Conservation (phyloP, 2,329 filamentous ascomycete species). For the Drechmeria coniospora region DNA sequence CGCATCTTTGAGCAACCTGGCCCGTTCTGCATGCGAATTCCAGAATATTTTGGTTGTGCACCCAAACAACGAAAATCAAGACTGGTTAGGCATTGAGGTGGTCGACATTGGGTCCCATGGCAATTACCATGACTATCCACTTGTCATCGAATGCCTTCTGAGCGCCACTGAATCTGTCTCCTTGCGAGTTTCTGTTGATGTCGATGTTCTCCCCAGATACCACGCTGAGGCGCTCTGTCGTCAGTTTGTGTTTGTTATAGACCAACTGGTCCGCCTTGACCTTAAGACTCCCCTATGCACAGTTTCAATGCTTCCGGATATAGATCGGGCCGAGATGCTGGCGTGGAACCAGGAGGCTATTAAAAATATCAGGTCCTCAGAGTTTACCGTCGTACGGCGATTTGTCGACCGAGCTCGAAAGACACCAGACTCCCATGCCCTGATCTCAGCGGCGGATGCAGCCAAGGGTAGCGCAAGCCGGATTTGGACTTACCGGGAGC, state of each 20-base stretch:
- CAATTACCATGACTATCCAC: too few species aligned
- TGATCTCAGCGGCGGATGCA: not conserved
- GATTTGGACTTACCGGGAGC: constrained; percentile 2
- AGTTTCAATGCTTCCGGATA: too few species aligned
- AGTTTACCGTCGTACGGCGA: too few species aligned
- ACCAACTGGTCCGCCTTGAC: too few species aligned
- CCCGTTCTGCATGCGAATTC: constrained; percentile 10
- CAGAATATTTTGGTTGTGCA: constrained; percentile 13
- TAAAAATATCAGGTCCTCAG: too few species aligned
- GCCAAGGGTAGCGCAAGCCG: constrained; percentile 5
- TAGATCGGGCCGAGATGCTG: too few species aligned
- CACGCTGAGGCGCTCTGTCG: not conserved
- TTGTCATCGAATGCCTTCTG: not conserved
- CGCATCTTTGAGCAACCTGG: constrained; percentile 5
- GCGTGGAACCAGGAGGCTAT: too few species aligned
- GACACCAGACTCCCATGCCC: not conserved
- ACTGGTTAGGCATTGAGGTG: constrained; percentile 1
- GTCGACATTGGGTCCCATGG: too few species aligned
- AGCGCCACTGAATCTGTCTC: not conserved
- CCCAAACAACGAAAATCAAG: not conserved
- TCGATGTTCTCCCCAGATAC: constrained; percentile 2
- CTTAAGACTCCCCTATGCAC: too few species aligned
- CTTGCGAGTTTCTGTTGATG: too few species aligned
- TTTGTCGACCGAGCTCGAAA: too few species aligned
- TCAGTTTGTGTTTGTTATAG: too few species aligned